phyloP scores from a whole-genome alignment of 1,284 basidiomycete genomes.

The Coriolopsis trogii region DNA sequence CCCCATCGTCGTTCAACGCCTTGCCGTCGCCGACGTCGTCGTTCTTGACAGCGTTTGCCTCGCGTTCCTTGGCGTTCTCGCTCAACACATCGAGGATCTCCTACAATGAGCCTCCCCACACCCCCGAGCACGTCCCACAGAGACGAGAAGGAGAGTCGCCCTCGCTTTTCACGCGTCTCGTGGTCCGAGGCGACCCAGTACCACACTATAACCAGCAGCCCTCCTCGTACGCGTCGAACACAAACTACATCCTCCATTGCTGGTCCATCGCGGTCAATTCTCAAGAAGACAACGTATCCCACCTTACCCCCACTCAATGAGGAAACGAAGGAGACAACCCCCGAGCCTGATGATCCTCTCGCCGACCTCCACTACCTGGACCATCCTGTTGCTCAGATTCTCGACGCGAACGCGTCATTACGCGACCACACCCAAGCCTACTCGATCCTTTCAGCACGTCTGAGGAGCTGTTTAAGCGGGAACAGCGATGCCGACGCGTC shows the following conservation, averaged over 20 bases:
- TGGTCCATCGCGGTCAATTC: constrained; percentile 60
- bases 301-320: constrained; percentile 44
- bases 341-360: constrained; percentile 71
- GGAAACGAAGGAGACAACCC: constrained; percentile 61
- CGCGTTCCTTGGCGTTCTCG: neutral
- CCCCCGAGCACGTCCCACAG: constrained; percentile 66
- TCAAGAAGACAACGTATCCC: constrained; percentile 51
- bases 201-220: constrained; percentile 47
- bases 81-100: neutral
- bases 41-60: constrained; percentile 2
- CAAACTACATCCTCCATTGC: constrained; percentile 40
- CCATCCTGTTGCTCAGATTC: constrained; percentile 59
- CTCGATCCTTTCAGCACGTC: constrained; percentile 63
- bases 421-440: constrained; percentile 72
- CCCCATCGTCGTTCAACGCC: constrained; percentile 4
- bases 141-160: constrained; percentile 51
- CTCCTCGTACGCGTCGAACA: constrained; percentile 29
- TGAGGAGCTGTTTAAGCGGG: constrained; percentile 52
- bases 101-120: constrained; percentile 48
- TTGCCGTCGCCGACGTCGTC: constrained; percentile 12
- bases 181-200: constrained; percentile 63
- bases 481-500: constrained; percentile 57
- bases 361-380: constrained; percentile 63
- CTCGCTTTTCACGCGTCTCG: constrained; percentile 46
- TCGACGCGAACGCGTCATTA: constrained; percentile 48